Base-by-base conservation (phyloP, 31 red algal species). In the Endocladia muricata region DNA sequence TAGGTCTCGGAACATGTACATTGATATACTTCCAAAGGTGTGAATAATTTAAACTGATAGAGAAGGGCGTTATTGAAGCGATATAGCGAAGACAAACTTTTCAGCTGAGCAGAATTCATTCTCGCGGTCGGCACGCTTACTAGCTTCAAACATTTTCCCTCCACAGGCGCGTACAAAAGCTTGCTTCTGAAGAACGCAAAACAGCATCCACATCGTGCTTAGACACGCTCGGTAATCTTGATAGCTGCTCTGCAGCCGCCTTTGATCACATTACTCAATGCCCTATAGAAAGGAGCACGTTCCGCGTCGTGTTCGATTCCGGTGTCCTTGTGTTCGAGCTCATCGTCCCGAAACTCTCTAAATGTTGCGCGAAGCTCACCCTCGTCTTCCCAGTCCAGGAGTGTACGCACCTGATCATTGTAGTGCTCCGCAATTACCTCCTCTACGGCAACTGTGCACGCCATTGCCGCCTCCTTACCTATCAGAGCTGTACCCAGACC, bases 391-490 rank as follows among this genome's bases (percentile, higher is more conserved):
- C 76, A 91, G 66, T 91, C 74, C 52, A 86, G 47, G 37, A 98
- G 76, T 31, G 77, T 73, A 30, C 90, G 86, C n/a, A 98, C 79
- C 71, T 98, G 95, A 55, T 93, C 90, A 78, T 94, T 90, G 73
- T 98, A 98, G 68, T 98, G 95, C 68, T 94, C 77, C 5, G 91
- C 86, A 47, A 98, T 94, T 47, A 98, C 95, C 76, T 94, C 91
- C 55, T 98, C 95, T 28, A 98, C 95, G 29, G 95, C 95, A 4
- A 98, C 95, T 47, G 95, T 98, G 68, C 95, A 98, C 21, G 95
- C 95, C 95, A 98, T 98, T 22, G 95, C 95, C 37, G 91, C 85
- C 63, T 94, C 86, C 79, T 91, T 85, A 51, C 95, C 95, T 35
- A 98, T 43, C 1, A 98, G 69, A 1, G 89, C 95, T 33, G 95